Percentiles rank a stretch among this genome's conserved stretches.
phyloP scores from a whole-genome alignment of 257 asterid species.

The Anisodus acutangulus region DNA sequence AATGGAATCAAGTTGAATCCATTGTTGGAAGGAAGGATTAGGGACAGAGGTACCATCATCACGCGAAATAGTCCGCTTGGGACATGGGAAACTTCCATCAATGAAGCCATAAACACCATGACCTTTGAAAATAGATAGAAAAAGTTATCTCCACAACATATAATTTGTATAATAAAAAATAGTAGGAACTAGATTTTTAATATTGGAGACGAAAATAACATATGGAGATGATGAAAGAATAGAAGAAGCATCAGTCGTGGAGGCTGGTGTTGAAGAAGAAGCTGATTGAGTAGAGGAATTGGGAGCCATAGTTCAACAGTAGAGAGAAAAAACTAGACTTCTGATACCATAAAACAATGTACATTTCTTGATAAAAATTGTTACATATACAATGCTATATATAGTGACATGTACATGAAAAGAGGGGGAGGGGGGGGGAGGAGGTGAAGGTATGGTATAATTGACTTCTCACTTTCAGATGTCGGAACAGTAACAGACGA shows the following conservation, averaged over 20 bases:
- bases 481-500: too few species aligned
- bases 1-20: neutral
- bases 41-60: neutral
- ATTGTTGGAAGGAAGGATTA: neutral
- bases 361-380: too few species aligned
- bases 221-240: neutral
- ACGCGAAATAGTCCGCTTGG: neutral
- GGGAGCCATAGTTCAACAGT: neutral
- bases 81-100: neutral
- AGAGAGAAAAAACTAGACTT: neutral
- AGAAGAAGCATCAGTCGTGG: neutral
- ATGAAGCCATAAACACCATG: neutral
- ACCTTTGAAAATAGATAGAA: neutral
- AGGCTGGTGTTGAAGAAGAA: too few species aligned
- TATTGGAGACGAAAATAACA: neutral
- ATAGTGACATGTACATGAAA: too few species aligned
- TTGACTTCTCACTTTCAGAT: too few species aligned
- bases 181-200: neutral
- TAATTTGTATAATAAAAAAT: neutral
- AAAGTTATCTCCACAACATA: neutral
- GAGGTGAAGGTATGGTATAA: too few species aligned
- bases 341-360: neutral
- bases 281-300: neutral
- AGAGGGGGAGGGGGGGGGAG: too few species aligned
- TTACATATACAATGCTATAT: too few species aligned